Percentiles rank a stretch among this genome's conserved stretches.
These are phyloP conservation scores for Aspergillus ochraceoroseus DNA, from an alignment of 2,329 filamentous ascomycete species.

Conservation along the genomic window DNA sequence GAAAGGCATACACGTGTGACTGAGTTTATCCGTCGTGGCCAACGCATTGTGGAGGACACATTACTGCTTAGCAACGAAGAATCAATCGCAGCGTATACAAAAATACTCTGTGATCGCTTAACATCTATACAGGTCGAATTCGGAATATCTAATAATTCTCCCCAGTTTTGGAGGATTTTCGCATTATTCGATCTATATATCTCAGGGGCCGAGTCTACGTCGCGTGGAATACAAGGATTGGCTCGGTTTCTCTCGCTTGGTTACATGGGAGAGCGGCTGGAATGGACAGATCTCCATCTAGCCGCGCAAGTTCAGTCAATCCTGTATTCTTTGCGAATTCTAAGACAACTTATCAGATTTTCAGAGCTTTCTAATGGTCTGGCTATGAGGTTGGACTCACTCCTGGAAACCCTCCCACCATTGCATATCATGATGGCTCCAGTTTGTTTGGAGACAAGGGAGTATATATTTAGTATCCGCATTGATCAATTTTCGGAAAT, in stretches of 20 bases:
- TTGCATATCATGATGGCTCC: constrained; percentile 30
- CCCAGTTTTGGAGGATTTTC: constrained; percentile 34
- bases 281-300: constrained; percentile 60
- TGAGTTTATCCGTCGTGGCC: constrained; percentile 38
- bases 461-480: constrained; percentile 9
- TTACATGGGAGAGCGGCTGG: constrained; percentile 31
- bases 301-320: constrained; percentile 57
- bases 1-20: constrained; percentile 23
- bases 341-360: constrained; percentile 48
- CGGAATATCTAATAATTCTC: constrained; percentile 7
- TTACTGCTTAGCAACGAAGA: constrained; percentile 25
- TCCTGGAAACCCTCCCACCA: constrained; percentile 29
- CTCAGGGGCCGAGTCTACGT: constrained; percentile 9
- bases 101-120: constrained; percentile 23
- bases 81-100: constrained; percentile 18
- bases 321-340: constrained; percentile 59
- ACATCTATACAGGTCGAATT: constrained; percentile 19
- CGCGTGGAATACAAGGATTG: constrained; percentile 21
- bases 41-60: constrained; percentile 30
- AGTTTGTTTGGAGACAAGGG: constrained; percentile 19
- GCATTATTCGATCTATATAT: constrained; percentile 32
- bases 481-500: constrained; percentile 10
- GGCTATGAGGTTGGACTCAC: constrained; percentile 11
- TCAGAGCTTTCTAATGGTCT: constrained; percentile 28
- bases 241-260: constrained; percentile 30